Evolutionary conservation across 169 alveolate species (phyloP).

Genomic region (Cyclospora cayetanensis): DNA sequence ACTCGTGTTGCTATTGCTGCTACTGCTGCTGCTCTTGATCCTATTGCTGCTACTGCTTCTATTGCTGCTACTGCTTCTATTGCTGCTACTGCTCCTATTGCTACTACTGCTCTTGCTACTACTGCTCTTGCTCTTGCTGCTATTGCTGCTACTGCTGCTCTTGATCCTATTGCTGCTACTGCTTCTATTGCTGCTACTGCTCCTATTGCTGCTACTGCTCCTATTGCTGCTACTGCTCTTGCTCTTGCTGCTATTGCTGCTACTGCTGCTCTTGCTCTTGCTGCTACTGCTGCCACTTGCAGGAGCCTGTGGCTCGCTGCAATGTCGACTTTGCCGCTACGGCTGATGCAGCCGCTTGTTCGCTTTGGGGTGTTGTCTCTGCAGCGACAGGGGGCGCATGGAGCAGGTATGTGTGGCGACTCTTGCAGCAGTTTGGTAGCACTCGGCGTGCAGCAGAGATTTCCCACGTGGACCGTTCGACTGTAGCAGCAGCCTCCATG

Average conservation of each 20-base stretch:
- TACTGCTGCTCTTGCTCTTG: background rate
- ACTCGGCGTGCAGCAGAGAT: background rate
- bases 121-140: too few species aligned
- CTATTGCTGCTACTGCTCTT: conserved; percentile 4
- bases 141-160: background rate
- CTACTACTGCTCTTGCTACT: background rate
- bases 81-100: background rate
- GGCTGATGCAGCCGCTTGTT: conserved; percentile 5
- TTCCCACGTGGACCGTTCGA: too few species aligned
- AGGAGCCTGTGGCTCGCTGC: too few species aligned
- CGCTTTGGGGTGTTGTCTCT: background rate
- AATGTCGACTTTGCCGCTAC: background rate
- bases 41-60: background rate
- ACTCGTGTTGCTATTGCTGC: background rate
- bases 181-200: conserved; percentile 38
- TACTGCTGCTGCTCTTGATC: conserved; percentile 28
- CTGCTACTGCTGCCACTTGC: background rate
- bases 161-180: background rate
- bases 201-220: background rate
- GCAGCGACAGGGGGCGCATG: conserved; percentile 3
- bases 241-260: too few species aligned
- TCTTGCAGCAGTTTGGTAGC: conserved; percentile 1
- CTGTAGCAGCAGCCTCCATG: conserved; percentile 1
- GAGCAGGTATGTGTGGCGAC: background rate
- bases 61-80: background rate